Evolutionary conservation across 495 filamentous ascomycete species (phyloP), one percentile per base, ranked within the genome.

Genomic region (Aspergillus asperescens): DNA sequence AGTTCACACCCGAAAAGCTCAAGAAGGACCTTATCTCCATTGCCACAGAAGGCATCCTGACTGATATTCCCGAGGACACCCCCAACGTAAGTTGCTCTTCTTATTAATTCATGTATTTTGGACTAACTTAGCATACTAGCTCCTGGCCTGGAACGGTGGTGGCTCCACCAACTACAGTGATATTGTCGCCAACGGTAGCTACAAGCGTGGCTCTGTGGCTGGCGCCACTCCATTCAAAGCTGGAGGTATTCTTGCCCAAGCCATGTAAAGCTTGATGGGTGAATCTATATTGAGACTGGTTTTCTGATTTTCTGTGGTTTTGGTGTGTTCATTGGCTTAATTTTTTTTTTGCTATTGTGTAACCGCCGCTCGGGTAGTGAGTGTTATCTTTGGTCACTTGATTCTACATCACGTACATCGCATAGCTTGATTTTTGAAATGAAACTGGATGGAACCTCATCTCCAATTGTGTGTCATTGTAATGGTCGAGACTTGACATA

Each of bases 141-240:
- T 97, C 56, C 90, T 99, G 43, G 92, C 92, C 69, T 99, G 93
- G 92, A 99, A 99, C 79, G 94, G 94, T 69, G 94, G 90, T 74
- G 94, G 94, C 58, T 86, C 81, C 58, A 81, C 78, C 69, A 97
- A 99, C 83, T 94, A 89, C 79, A 79, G 79, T 57, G 77, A 87
- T 53, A 97, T 99, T 59, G 75, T 96, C 59, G 80, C 70, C 74
- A 80, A 71, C 73, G 88, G 72, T 62, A 69, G 72, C 40, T 71
- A 74, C 66, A 67, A 71, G 61, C 18, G 28, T 5, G 42, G 24
- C 1, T 29, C 24, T 34, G 16, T 9, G 7, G 15, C 8, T 22
- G 50, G 46, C 20, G 50, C 38, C 54, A 51, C 24, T 44, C 59
- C 34, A 31, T 70, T 41, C 56, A 58, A 69, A 40, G 69, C 68